Evolutionary conservation across 495 filamentous ascomycete genomes (phyloP).

Genomic region (Aspergillus sparsus): DNA sequence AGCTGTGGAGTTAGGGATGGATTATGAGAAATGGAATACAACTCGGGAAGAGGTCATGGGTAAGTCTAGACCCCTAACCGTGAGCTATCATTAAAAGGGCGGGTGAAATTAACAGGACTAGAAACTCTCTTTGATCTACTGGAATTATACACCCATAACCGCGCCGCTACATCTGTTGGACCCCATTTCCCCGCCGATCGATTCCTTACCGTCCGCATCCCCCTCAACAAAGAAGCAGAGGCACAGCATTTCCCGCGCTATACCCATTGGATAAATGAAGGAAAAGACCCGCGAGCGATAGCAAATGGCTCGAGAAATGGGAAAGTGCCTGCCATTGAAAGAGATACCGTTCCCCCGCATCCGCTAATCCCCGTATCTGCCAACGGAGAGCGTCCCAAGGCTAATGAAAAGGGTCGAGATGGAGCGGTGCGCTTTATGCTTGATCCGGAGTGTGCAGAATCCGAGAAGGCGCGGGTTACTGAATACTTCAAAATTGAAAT

Average conservation of each 20-base stretch:
- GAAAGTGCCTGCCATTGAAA: slow-evolving; percentile 11
- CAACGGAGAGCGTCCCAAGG: slow-evolving; percentile 47
- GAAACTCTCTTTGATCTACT: slow-evolving; percentile 85
- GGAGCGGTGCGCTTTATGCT: slow-evolving; percentile 91
- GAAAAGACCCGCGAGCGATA: slow-evolving; percentile 10
- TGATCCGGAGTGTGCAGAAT: slow-evolving; percentile 71
- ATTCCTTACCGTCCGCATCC: slow-evolving; percentile 82
- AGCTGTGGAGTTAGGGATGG: slow-evolving; percentile 43
- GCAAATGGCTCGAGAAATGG: slow-evolving; percentile 35
- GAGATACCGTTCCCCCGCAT: slow-evolving; percentile 7
- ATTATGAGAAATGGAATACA: slow-evolving; percentile 60
- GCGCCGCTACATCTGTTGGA: slow-evolving; percentile 70
- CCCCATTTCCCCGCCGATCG: slow-evolving; percentile 65
- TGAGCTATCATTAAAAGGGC: background rate
- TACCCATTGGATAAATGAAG: slow-evolving; percentile 39
- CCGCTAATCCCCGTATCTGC: slow-evolving; percentile 42
- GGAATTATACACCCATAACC: slow-evolving; percentile 84
- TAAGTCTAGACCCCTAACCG: slow-evolving; percentile 24
- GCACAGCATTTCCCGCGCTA: slow-evolving; percentile 55
- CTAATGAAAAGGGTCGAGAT: slow-evolving; percentile 59
- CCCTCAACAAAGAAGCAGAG: slow-evolving; percentile 74
- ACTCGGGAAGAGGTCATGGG: slow-evolving; percentile 70
- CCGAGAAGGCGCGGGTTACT: slow-evolving; percentile 66
- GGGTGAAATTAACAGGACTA: slow-evolving; percentile 25
- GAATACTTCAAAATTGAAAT: slow-evolving; percentile 72